Conservation (phyloP, 2,329 filamentous ascomycete species). For the Hymenoscyphus scutula region DNA sequence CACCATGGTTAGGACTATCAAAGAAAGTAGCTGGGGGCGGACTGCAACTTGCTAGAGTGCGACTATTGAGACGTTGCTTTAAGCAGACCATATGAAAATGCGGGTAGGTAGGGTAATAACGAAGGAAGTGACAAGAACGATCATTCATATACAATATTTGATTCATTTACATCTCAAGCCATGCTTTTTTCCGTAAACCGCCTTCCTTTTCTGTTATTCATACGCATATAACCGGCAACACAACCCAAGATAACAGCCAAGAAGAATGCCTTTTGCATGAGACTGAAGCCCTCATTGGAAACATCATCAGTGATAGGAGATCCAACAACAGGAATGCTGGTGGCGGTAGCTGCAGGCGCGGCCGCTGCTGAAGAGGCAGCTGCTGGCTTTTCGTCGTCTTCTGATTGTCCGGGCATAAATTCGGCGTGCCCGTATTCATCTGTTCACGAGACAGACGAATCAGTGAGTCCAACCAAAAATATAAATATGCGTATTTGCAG, state of each 20-base stretch:
- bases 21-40: too few species aligned
- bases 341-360: constrained; percentile 16
- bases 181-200: constrained; percentile 32
- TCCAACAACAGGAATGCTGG: constrained; percentile 23
- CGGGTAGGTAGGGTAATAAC: not conserved
- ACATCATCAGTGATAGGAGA: constrained; percentile 25
- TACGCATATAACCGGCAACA: constrained; percentile 46
- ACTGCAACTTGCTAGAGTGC: too few species aligned
- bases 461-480: constrained; percentile 31
- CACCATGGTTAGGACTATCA: too few species aligned
- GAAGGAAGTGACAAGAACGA: not conserved
- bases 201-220: constrained; percentile 38
- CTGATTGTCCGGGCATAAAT: constrained; percentile 33
- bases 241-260: constrained; percentile 48
- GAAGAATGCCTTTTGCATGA: constrained; percentile 50
- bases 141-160: constrained; percentile 5
- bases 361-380: constrained; percentile 14
- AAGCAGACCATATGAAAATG: not conserved
- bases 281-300: constrained; percentile 39
- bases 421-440: constrained; percentile 35
- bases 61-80: too few species aligned
- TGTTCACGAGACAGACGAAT: constrained; percentile 31
- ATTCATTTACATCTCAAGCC: constrained; percentile 24
- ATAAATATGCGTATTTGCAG: constrained; percentile 17
- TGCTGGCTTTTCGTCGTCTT: constrained; percentile 25